Conservation (phyloP, 495 filamentous ascomycete genomes). For the Letharia columbiana region DNA sequence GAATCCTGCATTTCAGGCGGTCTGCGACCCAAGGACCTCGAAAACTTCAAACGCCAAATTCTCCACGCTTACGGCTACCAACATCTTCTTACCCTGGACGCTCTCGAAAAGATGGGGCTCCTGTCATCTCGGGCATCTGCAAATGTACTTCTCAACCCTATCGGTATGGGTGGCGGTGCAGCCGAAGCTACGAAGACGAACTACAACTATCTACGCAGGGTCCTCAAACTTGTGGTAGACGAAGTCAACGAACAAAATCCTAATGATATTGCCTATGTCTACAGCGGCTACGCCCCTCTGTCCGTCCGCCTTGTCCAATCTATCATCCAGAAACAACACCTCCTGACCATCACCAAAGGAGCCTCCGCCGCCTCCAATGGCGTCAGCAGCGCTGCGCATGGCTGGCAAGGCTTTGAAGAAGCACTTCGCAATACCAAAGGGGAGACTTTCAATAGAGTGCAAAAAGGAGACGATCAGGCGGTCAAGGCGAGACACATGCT, state of each 20-base stretch:
- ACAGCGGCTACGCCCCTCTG: slow-evolving; percentile 91
- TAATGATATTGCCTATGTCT: slow-evolving; percentile 92
- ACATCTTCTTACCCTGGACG: slow-evolving; percentile 80
- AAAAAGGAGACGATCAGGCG: slow-evolving; percentile 90
- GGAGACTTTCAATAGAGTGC: slow-evolving; percentile 80
- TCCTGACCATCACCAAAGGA: slow-evolving; percentile 45
- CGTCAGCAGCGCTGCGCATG: slow-evolving; percentile 56
- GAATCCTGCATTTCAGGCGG: slow-evolving; percentile 87
- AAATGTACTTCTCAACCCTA: slow-evolving; percentile 60
- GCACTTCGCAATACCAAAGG: slow-evolving; percentile 76
- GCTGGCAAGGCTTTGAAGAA: slow-evolving; percentile 88
- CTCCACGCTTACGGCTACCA: slow-evolving; percentile 92
- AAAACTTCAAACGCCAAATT: slow-evolving; percentile 78
- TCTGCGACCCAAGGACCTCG: slow-evolving; percentile 76
- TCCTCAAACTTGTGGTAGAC: slow-evolving; percentile 82
- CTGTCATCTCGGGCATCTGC: slow-evolving; percentile 64
- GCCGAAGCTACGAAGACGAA: slow-evolving; percentile 64
- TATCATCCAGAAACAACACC: slow-evolving; percentile 79
- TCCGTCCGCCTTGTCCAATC: slow-evolving; percentile 93
- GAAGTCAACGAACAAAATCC: slow-evolving; percentile 97
- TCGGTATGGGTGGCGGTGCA: slow-evolving; percentile 47
- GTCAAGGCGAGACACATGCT: slow-evolving; percentile 80
- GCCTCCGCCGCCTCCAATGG: slow-evolving; percentile 40
- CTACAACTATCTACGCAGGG: slow-evolving; percentile 77
- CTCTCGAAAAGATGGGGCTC: slow-evolving; percentile 82